Conservation (phyloP, 2,329 filamentous ascomycete species). For the Neofusicoccum ribis region DNA sequence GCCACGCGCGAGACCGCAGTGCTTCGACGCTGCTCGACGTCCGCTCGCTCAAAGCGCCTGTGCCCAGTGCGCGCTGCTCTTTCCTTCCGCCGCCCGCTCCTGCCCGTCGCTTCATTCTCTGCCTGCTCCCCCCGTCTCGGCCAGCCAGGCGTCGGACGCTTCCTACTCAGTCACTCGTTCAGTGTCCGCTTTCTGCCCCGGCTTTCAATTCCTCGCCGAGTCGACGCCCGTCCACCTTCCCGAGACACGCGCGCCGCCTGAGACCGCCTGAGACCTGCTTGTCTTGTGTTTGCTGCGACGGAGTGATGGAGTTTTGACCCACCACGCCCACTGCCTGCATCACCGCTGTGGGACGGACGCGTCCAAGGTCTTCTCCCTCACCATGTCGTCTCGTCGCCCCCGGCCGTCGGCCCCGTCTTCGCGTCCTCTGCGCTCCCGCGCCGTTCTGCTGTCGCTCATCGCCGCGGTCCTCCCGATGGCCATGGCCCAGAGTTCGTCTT, state of each 20-base stretch:
- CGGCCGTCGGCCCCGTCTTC: background rate
- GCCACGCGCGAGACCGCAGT: background rate
- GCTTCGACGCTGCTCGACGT: background rate
- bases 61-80: background rate
- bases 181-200: background rate
- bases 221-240: background rate
- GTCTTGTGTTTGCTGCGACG: background rate
- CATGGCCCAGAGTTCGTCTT: conserved; percentile 27
- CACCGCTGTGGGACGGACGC: conserved; percentile 6
- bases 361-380: background rate
- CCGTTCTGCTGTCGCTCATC: conserved; percentile 7
- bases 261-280: background rate
- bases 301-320: conserved; percentile 12
- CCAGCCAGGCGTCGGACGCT: conserved; percentile 15
- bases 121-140: background rate
- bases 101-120: conserved; percentile 3
- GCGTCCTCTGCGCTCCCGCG: background rate
- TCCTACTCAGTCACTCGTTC: conserved; percentile 15
- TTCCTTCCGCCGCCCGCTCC: conserved; percentile 2
- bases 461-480: background rate
- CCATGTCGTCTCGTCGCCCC: background rate
- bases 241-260: background rate
- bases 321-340: conserved; percentile 5
- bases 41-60: background rate
- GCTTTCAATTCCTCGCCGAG: background rate